These are phyloP conservation scores for Cylindrodendrum hubeiense DNA, from an alignment of 2,329 filamentous ascomycete species.

Conservation along the genomic window DNA sequence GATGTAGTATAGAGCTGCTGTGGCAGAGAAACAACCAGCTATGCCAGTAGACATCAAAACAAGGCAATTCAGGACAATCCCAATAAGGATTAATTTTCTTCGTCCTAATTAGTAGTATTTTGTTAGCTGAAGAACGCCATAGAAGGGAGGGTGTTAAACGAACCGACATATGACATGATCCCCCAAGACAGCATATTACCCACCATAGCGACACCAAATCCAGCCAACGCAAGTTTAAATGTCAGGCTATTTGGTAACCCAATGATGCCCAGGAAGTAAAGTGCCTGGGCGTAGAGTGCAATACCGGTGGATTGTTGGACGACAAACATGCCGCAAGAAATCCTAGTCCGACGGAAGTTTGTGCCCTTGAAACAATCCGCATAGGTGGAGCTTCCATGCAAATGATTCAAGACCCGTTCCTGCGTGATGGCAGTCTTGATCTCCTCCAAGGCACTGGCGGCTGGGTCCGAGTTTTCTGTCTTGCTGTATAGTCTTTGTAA, in stretches of 20 bases:
- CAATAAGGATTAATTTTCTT: not conserved
- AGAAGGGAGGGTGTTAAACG: not conserved
- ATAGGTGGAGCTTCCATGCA: not conserved
- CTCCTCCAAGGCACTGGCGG: not conserved
- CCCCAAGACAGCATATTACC: constrained; percentile 6
- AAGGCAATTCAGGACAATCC: not conserved
- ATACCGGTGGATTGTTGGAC: constrained; percentile 7
- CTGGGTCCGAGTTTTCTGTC: not conserved
- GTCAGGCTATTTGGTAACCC: constrained; percentile 1
- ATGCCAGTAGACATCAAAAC: not conserved
- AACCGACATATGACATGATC: constrained; percentile 11
- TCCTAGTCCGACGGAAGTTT: constrained; percentile 10
- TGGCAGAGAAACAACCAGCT: not conserved
- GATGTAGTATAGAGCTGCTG: constrained; percentile 7
- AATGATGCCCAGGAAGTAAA: constrained; percentile 12
- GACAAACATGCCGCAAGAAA: constrained; percentile 13
- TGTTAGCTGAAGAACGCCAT: not conserved
- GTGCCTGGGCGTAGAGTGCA: constrained; percentile 9
- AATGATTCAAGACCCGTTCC: not conserved
- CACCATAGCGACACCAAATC: constrained; percentile 10
- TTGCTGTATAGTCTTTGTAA: not conserved
- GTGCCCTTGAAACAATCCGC: constrained; percentile 1
- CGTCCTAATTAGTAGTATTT: not conserved
- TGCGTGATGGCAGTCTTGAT: not conserved
- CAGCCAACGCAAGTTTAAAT: constrained; percentile 3